Evolutionary conservation across 2,329 filamentous ascomycete genomes (phyloP).

Genomic region (Didymella lethalis): DNA sequence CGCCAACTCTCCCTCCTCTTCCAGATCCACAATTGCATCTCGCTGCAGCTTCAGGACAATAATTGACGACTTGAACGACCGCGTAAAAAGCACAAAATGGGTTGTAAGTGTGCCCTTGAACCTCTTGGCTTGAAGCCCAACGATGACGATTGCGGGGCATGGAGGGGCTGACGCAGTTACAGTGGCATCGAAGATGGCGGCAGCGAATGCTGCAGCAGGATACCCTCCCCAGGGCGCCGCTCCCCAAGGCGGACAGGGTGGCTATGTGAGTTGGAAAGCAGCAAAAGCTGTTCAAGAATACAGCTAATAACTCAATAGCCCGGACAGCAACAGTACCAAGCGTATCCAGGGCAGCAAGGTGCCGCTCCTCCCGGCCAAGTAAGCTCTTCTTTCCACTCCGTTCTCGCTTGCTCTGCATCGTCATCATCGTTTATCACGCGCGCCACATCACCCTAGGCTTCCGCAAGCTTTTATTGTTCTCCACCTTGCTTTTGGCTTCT

Average conservation of each 20-base stretch:
- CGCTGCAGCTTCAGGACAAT: slow-evolving; percentile 1
- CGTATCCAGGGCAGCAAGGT: slow-evolving; percentile 63
- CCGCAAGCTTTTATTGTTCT: slow-evolving; percentile 27
- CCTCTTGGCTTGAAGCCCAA: slow-evolving; percentile 25
- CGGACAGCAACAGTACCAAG: slow-evolving; percentile 63
- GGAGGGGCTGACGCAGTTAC: slow-evolving; percentile 43
- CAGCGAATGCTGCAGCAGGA: slow-evolving; percentile 48
- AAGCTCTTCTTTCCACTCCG: slow-evolving; percentile 32
- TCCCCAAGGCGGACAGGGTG: slow-evolving; percentile 42
- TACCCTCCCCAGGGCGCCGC: slow-evolving; percentile 48
- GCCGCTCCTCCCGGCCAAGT: slow-evolving; percentile 50
- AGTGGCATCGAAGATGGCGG: slow-evolving; percentile 59
- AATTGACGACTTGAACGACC: slow-evolving; percentile 2
- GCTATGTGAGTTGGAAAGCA: slow-evolving; percentile 60
- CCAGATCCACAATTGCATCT: slow-evolving; percentile 3
- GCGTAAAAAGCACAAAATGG: slow-evolving; percentile 16
- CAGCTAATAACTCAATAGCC: slow-evolving; percentile 50
- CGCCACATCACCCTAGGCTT: slow-evolving; percentile 32
- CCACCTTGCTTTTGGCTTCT: slow-evolving; percentile 42
- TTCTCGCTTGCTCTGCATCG: slow-evolving; percentile 44
- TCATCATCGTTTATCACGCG: slow-evolving; percentile 38
- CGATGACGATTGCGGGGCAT: slow-evolving; percentile 23
- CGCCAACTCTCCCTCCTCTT: slow-evolving; percentile 8
- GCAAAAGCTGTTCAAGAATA: slow-evolving; percentile 19
- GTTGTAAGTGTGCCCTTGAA: slow-evolving; percentile 15